Evolutionary conservation across 2,329 filamentous ascomycete species (phyloP).

Genomic region (Botryosphaeria dothidea): DNA sequence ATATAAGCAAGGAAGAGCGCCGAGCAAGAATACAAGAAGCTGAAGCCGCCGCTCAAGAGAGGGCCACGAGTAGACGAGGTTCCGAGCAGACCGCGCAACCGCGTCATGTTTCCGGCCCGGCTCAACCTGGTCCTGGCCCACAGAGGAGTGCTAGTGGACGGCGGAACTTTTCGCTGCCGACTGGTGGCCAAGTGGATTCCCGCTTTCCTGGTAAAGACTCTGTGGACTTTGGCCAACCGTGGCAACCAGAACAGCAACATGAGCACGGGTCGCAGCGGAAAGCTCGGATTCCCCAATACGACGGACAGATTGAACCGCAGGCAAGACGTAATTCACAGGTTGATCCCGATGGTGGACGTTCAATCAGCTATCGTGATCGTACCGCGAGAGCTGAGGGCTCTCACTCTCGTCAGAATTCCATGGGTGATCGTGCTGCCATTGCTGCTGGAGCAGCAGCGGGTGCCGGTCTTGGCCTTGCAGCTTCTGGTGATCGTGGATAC

Average conservation of each 20-base stretch:
- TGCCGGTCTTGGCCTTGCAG: constrained; percentile 34
- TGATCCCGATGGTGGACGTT: background rate
- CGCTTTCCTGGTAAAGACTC: constrained; percentile 5
- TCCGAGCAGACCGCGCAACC: constrained; percentile 2
- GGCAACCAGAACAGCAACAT: background rate
- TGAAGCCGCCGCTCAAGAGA: constrained; percentile 71
- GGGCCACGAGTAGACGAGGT: constrained; percentile 36
- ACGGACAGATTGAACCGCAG: constrained; percentile 19
- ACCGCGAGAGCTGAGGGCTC: constrained; percentile 26
- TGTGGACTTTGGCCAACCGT: constrained; percentile 6
- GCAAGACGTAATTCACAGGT: background rate
- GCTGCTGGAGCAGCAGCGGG: constrained; percentile 19
- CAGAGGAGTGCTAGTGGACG: background rate
- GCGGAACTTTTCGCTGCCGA: constrained; percentile 10
- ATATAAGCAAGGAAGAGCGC: constrained; percentile 95
- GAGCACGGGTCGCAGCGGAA: constrained; percentile 1
- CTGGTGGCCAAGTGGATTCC: constrained; percentile 7
- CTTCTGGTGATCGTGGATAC: constrained; percentile 27
- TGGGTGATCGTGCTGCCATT: background rate
- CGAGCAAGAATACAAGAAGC: constrained; percentile 81
- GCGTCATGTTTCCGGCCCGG: constrained; percentile 2
- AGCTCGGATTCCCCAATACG: constrained; percentile 1
- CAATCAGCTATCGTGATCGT: constrained; percentile 34
- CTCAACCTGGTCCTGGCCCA: background rate
- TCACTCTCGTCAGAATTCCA: background rate